Base-by-base conservation (phyloP, 768 basidiomycete species). In the Rhizopogon sp. region DNA sequence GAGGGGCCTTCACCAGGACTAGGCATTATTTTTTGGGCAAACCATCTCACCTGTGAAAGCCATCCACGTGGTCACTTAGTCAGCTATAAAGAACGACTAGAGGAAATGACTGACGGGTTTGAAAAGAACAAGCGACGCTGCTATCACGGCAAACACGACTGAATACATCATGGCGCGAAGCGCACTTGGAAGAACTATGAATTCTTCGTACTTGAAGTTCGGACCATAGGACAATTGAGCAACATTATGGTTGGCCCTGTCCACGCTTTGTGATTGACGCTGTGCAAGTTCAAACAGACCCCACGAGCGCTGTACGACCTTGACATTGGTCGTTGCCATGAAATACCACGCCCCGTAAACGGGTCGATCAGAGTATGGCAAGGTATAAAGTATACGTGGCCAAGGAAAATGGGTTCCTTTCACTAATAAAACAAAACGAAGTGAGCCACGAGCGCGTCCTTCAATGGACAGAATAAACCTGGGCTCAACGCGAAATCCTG, bases 191-290 rank as follows among this genome's bases (percentile, higher is more conserved):
- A 71, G 74, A 3, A 69, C 72, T 59, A 80, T 17, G 55, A 88
- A 87, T 67, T 95, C 93, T 50, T 84, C 82, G 66, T 94, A 96
- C 43, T 72, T 73, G 75, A 97, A 93, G 2, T 78, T 63, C 0
- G 82, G 73, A 5, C 90, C 94, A 62, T 95, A 94, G 13, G 68
- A 49, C 1, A 65, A 54, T 35, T 53, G 58, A 41, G 58, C 51
- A 25, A 61, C 43, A 10, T 17, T 46, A 11, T 54, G 66, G 58
- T 44, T 65, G 40, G 11, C 20, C 42, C 5, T 55, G 28, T 8
- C 33, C 31, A 59, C 60, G 28, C 66, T 55, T 10, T 33, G 53
- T 16, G 58, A 58, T 49, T 49, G 61, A 54, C 62, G 62, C 20
- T 51, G 39, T 37, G 62, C 69, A 44, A 70, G 62, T 56, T 77